A percentile compares a stretch with the other conserved stretches of the same genome.
These are phyloP conservation scores for Solanum peruvianum DNA, from an alignment of 257 asterid species.

Conservation along the genomic window DNA sequence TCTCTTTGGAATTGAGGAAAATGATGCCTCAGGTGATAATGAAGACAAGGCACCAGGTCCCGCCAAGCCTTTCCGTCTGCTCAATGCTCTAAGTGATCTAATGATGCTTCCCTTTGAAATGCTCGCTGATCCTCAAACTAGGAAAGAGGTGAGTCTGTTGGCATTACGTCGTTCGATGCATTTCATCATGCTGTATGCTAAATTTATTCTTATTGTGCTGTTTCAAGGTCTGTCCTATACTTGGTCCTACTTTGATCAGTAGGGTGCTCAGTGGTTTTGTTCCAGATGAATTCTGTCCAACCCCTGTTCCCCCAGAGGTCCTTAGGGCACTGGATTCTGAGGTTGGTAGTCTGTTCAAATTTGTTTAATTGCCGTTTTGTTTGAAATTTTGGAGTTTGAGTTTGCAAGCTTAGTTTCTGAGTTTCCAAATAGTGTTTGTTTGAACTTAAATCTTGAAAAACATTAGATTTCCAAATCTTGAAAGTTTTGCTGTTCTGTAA, in stretches of 20 bases:
- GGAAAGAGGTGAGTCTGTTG: conserved; percentile 56
- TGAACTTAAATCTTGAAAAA: neutral
- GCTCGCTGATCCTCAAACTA: conserved; percentile 57
- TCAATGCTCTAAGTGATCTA: conserved; percentile 70
- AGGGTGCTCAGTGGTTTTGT: conserved; percentile 53
- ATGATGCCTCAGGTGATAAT: conserved; percentile 25
- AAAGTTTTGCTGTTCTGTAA: neutral
- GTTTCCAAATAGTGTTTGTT: neutral
- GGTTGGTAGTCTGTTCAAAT: conserved; percentile 18
- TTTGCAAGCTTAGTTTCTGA: neutral
- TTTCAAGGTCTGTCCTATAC: conserved; percentile 67
- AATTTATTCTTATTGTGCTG: neutral
- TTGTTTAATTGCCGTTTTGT: neutral
- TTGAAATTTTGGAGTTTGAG: neutral
- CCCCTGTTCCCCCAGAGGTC: conserved; percentile 62
- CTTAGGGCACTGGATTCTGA: conserved; percentile 50
- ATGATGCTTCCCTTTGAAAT: conserved; percentile 92
- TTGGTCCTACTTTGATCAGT: conserved; percentile 60
- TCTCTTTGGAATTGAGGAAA: conserved; percentile 61
- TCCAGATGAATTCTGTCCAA: conserved; percentile 87
- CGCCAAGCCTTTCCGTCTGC: conserved; percentile 64
- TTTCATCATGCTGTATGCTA: conserved; percentile 2
- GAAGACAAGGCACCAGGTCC: conserved; percentile 20
- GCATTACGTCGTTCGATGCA: neutral
- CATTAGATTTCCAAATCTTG: neutral